These are phyloP conservation scores for Neoboletus subvelutipes DNA, from an alignment of 768 basidiomycete species.

Conservation along the genomic window DNA sequence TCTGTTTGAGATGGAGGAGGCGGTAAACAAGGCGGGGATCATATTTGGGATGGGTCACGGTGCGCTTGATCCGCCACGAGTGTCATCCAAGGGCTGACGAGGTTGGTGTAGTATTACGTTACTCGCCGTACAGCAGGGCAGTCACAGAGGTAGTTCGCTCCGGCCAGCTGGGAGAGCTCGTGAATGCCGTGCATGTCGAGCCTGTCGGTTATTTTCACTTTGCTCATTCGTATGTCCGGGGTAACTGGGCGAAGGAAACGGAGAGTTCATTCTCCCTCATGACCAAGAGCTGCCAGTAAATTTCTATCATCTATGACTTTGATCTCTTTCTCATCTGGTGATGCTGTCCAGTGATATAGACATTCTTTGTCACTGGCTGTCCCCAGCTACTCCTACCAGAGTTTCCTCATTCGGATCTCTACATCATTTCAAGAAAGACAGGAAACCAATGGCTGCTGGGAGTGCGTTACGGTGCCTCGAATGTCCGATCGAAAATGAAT, in stretches of 20 bases:
- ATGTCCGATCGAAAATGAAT: conserved; percentile 68
- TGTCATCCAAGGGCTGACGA: background rate
- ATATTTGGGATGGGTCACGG: conserved; percentile 91
- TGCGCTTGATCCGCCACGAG: conserved; percentile 28
- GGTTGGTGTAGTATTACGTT: conserved; percentile 64
- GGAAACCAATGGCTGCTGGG: conserved; percentile 70
- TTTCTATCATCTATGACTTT: conserved; percentile 6
- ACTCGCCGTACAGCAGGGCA: conserved; percentile 79
- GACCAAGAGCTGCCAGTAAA: conserved; percentile 90
- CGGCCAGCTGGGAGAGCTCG: conserved; percentile 67
- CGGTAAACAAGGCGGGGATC: conserved; percentile 62
- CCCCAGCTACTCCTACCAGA: conserved; percentile 59
- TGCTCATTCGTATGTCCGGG: conserved; percentile 87
- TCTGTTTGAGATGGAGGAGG: conserved; percentile 72
- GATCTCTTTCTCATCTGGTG: conserved; percentile 2
- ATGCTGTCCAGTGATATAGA: conserved; percentile 69
- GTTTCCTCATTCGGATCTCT: conserved; percentile 88
- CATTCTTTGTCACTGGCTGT: conserved; percentile 74
- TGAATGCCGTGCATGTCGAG: conserved; percentile 84
- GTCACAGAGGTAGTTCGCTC: conserved; percentile 70
- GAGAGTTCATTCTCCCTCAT: conserved; percentile 78
- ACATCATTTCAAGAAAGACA: conserved; percentile 72
- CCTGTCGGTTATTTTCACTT: conserved; percentile 88
- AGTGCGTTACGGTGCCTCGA: conserved; percentile 71
- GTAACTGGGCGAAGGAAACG: conserved; percentile 71